phyloP scores from a whole-genome alignment of 2,329 filamentous ascomycete species.

The Anisogramma anomala region DNA sequence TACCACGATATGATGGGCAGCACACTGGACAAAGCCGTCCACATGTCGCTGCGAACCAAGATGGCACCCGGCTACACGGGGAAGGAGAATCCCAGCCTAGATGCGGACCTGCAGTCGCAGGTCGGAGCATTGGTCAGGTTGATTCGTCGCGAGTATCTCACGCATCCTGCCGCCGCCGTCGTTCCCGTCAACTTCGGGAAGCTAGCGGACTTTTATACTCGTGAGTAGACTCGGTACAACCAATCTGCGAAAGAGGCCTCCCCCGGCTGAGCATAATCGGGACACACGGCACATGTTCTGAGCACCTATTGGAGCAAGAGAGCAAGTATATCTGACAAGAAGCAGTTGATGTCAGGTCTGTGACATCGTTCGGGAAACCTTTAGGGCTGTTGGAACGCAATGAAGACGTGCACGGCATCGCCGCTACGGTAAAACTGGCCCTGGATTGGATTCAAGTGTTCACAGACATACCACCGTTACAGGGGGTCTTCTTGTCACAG shows the following conservation, averaged over 20 bases:
- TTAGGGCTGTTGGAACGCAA: conserved; percentile 14
- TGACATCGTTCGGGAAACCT: conserved; percentile 10
- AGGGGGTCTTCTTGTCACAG: conserved; percentile 11
- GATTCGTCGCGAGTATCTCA: conserved; percentile 9
- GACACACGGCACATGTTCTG: too few species aligned
- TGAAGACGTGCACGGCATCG: conserved; percentile 15
- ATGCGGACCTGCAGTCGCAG: conserved; percentile 11
- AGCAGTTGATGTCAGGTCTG: conserved; percentile 1
- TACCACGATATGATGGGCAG: conserved; percentile 18
- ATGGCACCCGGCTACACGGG: conserved; percentile 13
- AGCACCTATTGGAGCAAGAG: too few species aligned
- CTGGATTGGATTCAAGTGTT: conserved; percentile 9
- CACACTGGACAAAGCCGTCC: conserved; percentile 13
- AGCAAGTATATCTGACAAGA: neutral
- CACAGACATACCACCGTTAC: conserved; percentile 13
- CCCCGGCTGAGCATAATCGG: too few species aligned
- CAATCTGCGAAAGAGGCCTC: too few species aligned
- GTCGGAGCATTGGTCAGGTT: conserved; percentile 10
- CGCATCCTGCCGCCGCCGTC: neutral
- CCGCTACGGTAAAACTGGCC: conserved; percentile 13
- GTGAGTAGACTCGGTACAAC: too few species aligned
- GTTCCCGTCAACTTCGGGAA: conserved; percentile 14
- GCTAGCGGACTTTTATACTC: conserved; percentile 13
- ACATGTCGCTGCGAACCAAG: conserved; percentile 13
- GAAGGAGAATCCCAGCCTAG: conserved; percentile 14